phyloP scores from a whole-genome alignment of 176 grass and related monocot species.

The Dactylis glomerata region DNA sequence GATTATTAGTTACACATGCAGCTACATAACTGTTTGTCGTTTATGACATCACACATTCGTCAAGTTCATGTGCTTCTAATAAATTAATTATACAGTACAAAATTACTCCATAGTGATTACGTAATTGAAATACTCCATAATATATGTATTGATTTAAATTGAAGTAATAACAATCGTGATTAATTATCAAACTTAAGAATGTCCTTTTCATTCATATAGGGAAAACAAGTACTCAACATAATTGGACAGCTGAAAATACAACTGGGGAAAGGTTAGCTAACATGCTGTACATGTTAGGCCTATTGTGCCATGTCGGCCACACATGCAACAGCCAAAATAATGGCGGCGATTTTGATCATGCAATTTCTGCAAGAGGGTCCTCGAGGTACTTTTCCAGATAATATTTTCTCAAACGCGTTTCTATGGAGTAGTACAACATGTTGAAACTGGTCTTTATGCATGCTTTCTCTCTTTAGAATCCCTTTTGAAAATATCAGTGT shows the following conservation, averaged over 20 bases:
- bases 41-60: background rate
- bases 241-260: constrained; percentile 13
- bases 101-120: too few species aligned
- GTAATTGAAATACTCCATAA: too few species aligned
- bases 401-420: background rate
- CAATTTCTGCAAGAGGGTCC: background rate
- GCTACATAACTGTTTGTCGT: background rate
- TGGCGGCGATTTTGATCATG: background rate
- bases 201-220: background rate
- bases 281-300: constrained; percentile 25
- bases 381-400: background rate
- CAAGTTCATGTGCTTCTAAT: background rate
- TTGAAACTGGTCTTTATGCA: background rate
- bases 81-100: too few species aligned
- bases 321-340: background rate
- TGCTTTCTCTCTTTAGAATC: background rate
- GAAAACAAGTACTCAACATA: background rate
- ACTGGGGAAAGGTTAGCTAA: background rate
- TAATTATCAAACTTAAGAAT: background rate
- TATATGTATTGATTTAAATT: too few species aligned
- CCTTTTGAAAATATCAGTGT: background rate
- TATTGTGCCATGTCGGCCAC: constrained; percentile 32
- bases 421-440: background rate
- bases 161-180: too few species aligned
- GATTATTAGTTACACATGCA: background rate